These are phyloP conservation scores for Penicillium sp. DNA, from an alignment of 2,329 filamentous ascomycete genomes.

Conservation along the genomic window DNA sequence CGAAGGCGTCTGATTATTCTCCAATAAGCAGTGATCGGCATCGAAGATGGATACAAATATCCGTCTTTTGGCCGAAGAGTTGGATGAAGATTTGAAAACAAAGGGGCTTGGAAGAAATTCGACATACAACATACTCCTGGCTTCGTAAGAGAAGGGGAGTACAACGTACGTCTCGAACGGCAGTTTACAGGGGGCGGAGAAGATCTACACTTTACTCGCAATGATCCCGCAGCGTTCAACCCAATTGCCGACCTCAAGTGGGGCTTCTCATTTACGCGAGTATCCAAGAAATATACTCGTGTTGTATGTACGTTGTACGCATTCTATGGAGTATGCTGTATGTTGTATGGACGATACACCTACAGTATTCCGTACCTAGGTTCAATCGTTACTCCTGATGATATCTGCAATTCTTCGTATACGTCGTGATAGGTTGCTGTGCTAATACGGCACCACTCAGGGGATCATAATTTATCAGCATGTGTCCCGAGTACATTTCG, in stretches of 20 bases:
- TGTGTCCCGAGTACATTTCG: background rate
- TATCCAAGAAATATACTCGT: background rate
- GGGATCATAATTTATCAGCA: conserved; percentile 9
- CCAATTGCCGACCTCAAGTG: background rate
- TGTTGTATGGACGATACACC: background rate
- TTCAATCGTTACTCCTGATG: background rate
- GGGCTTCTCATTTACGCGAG: background rate
- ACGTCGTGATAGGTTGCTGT: no score
- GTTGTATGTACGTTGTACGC: background rate
- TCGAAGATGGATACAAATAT: background rate
- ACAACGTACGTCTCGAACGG: no score
- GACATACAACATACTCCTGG: no score
- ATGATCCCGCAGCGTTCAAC: background rate
- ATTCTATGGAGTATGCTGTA: no score
- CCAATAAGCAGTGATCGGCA: background rate
- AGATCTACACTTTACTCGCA: background rate
- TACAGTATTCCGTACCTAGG: background rate
- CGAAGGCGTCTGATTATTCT: background rate
- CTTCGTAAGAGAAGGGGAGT: no score
- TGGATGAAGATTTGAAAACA: background rate
- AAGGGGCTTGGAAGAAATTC: no score
- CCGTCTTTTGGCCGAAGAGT: background rate
- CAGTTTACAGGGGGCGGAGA: background rate
- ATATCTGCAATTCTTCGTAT: background rate
- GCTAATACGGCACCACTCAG: conserved; percentile 9